These are phyloP conservation scores for Clitopilus hobsonii DNA, from an alignment of 768 basidiomycete genomes.

Conservation along the genomic window DNA sequence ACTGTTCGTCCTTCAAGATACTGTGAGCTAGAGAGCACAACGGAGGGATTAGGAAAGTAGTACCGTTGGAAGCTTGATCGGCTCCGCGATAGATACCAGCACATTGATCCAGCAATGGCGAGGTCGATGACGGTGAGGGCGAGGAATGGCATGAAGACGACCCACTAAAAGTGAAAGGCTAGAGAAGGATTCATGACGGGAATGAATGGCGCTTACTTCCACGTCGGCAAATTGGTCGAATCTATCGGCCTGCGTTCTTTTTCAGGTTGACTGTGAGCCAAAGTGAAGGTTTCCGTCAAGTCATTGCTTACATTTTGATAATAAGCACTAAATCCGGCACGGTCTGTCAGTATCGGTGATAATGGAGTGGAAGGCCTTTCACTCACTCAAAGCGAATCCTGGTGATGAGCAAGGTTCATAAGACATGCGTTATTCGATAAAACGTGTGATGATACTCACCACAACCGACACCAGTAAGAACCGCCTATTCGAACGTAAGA, in stretches of 20 bases:
- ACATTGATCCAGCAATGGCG: slow-evolving; percentile 12
- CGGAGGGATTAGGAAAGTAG: not conserved
- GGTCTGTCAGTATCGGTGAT: not conserved
- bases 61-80: slow-evolving; percentile 4
- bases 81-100: slow-evolving; percentile 10
- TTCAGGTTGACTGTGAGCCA: not conserved
- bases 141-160: slow-evolving; percentile 11
- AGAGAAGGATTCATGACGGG: too few relatives aligned
- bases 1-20: not conserved
- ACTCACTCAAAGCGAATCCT: slow-evolving; percentile 7
- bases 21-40: too few relatives aligned
- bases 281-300: not conserved
- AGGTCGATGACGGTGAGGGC: slow-evolving; percentile 11
- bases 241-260: slow-evolving; percentile 1
- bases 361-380: not conserved
- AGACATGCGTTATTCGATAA: not conserved
- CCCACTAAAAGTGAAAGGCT: not conserved
- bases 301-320: slow-evolving; percentile 5
- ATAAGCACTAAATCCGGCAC: slow-evolving; percentile 6
- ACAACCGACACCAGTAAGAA: slow-evolving; percentile 3
- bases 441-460: slow-evolving; percentile 2
- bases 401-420: not conserved
- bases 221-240: not conserved
- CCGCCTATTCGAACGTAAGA: not conserved
- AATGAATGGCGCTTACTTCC: slow-evolving; percentile 5